Base-by-base conservation (phyloP, 257 asterid genomes). In the Jacaranda mimosifolia region DNA sequence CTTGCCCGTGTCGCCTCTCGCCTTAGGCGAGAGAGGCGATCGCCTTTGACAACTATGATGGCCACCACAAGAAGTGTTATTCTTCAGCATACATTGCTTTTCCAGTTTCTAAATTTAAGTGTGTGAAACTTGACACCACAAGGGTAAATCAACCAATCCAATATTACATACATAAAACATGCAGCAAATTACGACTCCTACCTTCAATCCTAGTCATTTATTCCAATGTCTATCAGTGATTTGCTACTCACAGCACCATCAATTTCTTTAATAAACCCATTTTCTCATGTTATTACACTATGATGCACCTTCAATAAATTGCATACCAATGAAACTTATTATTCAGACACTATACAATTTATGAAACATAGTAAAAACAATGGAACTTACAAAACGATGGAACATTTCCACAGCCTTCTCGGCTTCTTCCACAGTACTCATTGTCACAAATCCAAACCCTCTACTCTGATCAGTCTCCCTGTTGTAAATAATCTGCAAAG, bases 401-500 rank as follows among this genome's bases (percentile, higher is more conserved):
- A 89, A 92, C 89, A 88, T 73, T 62, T 88, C 96, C 60, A 91
- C 94, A 76, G 99, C 99, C 67, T 86, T 91, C 46, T 92, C 97
- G 75, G 97, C 97, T 86, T 96, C 97, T 81, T 88, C 97, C 62
- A 86, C 92, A 8, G 93, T 89, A 67, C 93, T 84, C 99, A 96
- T 94, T 0, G 98, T 87, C 79, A 96, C 97, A 77, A 96, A 96
- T n/a, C 92, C 99, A 5, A 96, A 96, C 35, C 99, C 99, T 57
- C 96, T 84, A 80, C 99, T 96, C 91, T 70, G 87, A 14, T 78
- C 96, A 64, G 96, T 89, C 11, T 87, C 93, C 94, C 96, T 88
- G 56, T 89, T 83, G 86, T 81, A 86, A 66, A 96, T 89, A 56
- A 96, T 88, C 99, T 96, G 85, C 83, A 87, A 76, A 74, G 56